These are phyloP conservation scores for Annulohypoxylon nitens DNA, from an alignment of 495 filamentous ascomycete genomes.

Conservation along the genomic window DNA sequence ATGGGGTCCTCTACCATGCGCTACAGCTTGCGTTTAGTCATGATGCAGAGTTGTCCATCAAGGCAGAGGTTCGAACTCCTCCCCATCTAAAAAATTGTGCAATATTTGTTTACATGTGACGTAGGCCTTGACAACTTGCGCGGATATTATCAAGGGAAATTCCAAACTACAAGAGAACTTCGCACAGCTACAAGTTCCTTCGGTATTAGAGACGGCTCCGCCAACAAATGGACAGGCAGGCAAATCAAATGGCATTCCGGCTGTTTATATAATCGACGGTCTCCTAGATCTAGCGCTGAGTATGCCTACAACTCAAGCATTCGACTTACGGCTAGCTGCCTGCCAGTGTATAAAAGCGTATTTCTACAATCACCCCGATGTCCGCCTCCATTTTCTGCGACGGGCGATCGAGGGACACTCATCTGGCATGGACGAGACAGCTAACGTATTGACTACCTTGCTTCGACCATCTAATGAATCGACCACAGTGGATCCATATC, in stretches of 20 bases:
- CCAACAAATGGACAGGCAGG: constrained; percentile 57
- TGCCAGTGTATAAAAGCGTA: constrained; percentile 94
- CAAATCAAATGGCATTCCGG: constrained; percentile 64
- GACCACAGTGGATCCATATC: constrained; percentile 82
- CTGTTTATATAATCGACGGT: constrained; percentile 91
- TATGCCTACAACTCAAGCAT: constrained; percentile 71
- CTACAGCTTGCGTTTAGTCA: constrained; percentile 87
- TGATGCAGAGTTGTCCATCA: constrained; percentile 78
- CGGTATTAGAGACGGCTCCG: constrained; percentile 62
- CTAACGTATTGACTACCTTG: constrained; percentile 90
- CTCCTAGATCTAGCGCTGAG: constrained; percentile 89
- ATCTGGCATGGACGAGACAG: constrained; percentile 81
- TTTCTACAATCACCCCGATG: constrained; percentile 80
- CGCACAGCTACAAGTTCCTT: constrained; percentile 81
- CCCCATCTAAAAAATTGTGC: constrained; percentile 42
- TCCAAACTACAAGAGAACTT: constrained; percentile 83
- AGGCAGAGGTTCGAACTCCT: constrained; percentile 74
- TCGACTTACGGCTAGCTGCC: constrained; percentile 85
- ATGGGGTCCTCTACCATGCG: constrained; percentile 83
- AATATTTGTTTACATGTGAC: constrained; percentile 48
- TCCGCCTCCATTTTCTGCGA: constrained; percentile 84
- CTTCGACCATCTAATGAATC: constrained; percentile 71
- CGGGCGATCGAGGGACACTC: constrained; percentile 90
- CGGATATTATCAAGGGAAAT: constrained; percentile 90
- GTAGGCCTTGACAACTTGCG: constrained; percentile 84